A percentile compares a stretch with the other conserved stretches of the same genome.
phyloP scores from a whole-genome alignment of 345 rosid species.

The Limnanthes douglasii region DNA sequence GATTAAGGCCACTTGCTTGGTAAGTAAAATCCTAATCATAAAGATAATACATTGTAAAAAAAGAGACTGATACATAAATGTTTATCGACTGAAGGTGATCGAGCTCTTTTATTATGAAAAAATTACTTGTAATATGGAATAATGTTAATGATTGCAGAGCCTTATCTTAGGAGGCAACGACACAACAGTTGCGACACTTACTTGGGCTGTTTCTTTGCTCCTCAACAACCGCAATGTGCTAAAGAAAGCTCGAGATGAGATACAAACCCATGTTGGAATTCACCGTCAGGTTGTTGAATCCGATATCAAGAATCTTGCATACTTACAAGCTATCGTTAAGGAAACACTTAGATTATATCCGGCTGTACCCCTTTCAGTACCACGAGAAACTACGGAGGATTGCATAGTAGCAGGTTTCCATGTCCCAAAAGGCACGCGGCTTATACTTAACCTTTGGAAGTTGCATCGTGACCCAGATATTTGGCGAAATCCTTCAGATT shows the following conservation, averaged over 20 bases:
- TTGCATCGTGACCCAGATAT: constrained; percentile 9
- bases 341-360: constrained; percentile 9
- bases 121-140: too few species aligned
- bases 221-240: constrained; percentile 25
- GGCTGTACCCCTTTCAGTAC: constrained; percentile 14
- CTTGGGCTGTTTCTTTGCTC: constrained; percentile 49
- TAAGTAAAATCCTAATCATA: too few species aligned
- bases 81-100: too few species aligned
- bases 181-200: constrained; percentile 25
- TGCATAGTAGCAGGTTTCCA: constrained; percentile 9
- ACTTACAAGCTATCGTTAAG: constrained; percentile 26
- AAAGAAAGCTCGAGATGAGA: constrained; percentile 33
- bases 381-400: constrained; percentile 15
- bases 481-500: constrained; percentile 10
- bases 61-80: not conserved
- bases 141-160: too few species aligned
- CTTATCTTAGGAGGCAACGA: constrained; percentile 38
- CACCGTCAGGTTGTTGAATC: constrained; percentile 33
- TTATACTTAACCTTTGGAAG: constrained; percentile 14
- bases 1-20: constrained; percentile 53
- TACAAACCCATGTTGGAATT: constrained; percentile 28
- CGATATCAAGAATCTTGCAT: constrained; percentile 26
- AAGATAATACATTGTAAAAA: too few species aligned
- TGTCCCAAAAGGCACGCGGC: constrained; percentile 13
- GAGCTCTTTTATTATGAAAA: too few species aligned